A percentile compares a stretch with the other conserved stretches of the same genome.
These are phyloP conservation scores for Chimonanthus praecox DNA, from an alignment of 164 flowering plant genomes.

Conservation along the genomic window DNA sequence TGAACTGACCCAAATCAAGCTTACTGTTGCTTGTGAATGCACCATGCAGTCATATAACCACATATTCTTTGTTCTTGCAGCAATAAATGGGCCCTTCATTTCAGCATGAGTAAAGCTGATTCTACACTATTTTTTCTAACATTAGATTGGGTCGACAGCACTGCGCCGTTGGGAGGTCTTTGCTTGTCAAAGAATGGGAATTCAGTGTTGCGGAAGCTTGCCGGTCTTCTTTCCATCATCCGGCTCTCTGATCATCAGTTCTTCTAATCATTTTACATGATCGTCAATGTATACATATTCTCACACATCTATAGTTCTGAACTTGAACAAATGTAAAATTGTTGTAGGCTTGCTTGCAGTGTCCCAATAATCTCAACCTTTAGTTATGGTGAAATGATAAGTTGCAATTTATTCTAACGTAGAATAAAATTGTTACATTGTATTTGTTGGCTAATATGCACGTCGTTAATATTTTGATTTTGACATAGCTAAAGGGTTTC, in stretches of 20 bases:
- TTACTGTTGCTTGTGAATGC: not conserved
- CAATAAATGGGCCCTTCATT: not conserved
- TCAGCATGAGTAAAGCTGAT: not conserved
- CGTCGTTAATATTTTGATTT: too few relatives aligned
- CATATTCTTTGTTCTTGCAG: not conserved
- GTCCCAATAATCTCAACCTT: not conserved
- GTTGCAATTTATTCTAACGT: too few relatives aligned
- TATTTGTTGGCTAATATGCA: too few relatives aligned
- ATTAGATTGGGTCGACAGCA: not conserved
- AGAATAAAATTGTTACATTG: too few relatives aligned
- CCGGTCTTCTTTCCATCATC: not conserved
- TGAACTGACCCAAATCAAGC: not conserved
- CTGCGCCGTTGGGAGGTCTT: not conserved
- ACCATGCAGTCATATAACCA: not conserved
- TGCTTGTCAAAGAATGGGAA: not conserved
- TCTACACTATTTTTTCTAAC: not conserved
- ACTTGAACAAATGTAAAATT: not conserved
- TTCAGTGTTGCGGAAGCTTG: not conserved
- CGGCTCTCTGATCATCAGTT: not conserved
- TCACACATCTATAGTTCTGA: not conserved
- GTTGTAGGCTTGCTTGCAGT: not conserved
- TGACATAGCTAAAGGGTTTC: too few relatives aligned
- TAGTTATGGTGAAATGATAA: too few relatives aligned
- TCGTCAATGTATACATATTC: not conserved
- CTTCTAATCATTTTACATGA: not conserved